Evolutionary conservation across 345 rosid genomes (phyloP).

Genomic region (Acer campestre): DNA sequence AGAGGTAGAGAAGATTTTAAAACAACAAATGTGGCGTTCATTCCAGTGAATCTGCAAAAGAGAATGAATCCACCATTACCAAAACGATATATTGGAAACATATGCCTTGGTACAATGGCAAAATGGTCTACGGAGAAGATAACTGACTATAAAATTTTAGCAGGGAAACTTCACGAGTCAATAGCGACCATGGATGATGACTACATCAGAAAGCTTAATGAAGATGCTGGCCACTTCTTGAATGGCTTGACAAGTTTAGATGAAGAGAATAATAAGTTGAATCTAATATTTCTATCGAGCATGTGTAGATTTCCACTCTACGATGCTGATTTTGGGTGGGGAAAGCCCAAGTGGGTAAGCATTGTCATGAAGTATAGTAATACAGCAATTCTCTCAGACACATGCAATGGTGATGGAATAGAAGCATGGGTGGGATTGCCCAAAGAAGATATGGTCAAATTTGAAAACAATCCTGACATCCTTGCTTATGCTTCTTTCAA

Average conservation of each 20-base stretch:
- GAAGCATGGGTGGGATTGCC: constrained; percentile 31
- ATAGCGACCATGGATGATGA: background rate
- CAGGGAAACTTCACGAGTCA: too few relatives aligned
- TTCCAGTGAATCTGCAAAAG: background rate
- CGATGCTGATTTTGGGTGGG: constrained; percentile 37
- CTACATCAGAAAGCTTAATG: background rate
- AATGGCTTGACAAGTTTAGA: background rate
- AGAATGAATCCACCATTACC: background rate
- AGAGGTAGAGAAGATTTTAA: background rate
- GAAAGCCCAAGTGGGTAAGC: constrained; percentile 26
- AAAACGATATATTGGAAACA: too few relatives aligned
- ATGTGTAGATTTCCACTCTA: constrained; percentile 30
- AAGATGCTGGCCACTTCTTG: background rate
- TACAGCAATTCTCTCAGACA: constrained; percentile 17
- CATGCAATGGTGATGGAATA: constrained; percentile 26
- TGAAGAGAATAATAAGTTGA: background rate
- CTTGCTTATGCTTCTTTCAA: constrained; percentile 25
- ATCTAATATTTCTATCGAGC: constrained; percentile 13
- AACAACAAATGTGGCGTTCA: background rate
- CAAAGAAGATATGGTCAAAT: constrained; percentile 24
- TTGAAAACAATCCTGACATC: constrained; percentile 17
- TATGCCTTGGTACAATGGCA: too few relatives aligned
- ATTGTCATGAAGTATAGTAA: constrained; percentile 4
- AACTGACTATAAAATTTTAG: too few relatives aligned
- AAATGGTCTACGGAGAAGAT: too few relatives aligned